Conservation (phyloP, 2,329 filamentous ascomycete genomes). For the Hortaea werneckii region DNA sequence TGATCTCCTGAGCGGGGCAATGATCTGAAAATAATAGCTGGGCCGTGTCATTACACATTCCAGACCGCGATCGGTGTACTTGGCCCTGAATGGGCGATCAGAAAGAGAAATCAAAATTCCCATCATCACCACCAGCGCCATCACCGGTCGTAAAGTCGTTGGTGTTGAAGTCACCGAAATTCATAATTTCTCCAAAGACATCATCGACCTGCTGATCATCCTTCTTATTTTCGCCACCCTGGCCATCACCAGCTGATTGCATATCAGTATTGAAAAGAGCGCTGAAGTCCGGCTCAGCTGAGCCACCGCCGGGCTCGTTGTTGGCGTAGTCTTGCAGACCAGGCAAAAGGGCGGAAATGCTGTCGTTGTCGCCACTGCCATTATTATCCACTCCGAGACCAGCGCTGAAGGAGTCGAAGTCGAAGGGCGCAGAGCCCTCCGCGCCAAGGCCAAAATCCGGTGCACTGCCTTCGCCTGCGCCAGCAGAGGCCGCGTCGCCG, state of each 20-base stretch:
- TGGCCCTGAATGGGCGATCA: too few relatives aligned
- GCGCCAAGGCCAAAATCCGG: constrained; percentile 6
- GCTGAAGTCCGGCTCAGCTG: constrained; percentile 16
- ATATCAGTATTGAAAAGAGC: constrained; percentile 15
- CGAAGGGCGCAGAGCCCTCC: constrained; percentile 14
- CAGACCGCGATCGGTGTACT: too few relatives aligned
- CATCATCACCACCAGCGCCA: constrained; percentile 7
- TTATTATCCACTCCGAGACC: constrained; percentile 9
- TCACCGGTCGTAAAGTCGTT: constrained; percentile 2
- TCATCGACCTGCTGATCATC: constrained; percentile 13
- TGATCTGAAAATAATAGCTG: too few relatives aligned
- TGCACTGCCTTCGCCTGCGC: neutral
- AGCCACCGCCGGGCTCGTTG: constrained; percentile 4
- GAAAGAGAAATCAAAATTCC: constrained; percentile 24
- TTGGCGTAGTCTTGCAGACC: constrained; percentile 34
- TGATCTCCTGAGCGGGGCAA: too few relatives aligned
- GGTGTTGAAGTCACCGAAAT: constrained; percentile 24
- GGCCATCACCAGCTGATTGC: constrained; percentile 5
- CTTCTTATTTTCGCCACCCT: constrained; percentile 1
- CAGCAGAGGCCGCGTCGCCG: constrained; percentile 7
- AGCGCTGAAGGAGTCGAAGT: constrained; percentile 24
- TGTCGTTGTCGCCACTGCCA: constrained; percentile 13
- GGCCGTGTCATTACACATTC: too few relatives aligned
- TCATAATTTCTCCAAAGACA: constrained; percentile 27
- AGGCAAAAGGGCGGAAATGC: constrained; percentile 29